A percentile compares a stretch with the other conserved stretches of the same genome.
phyloP scores from a whole-genome alignment of 371 early-diverging fungal species.

The Conidiobolus coronatus region DNA sequence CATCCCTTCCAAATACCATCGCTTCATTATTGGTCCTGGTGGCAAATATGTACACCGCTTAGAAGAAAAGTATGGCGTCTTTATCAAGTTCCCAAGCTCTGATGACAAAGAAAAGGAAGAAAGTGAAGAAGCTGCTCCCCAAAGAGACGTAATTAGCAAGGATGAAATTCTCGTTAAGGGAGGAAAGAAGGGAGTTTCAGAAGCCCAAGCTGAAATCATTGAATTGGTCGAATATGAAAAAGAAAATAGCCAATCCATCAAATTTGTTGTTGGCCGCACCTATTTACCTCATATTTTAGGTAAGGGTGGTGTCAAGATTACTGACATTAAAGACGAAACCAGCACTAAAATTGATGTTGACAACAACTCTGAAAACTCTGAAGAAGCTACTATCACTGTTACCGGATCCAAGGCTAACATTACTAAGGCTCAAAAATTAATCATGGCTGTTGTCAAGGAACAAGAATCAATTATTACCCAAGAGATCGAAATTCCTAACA shows the following conservation, averaged over 20 bases:
- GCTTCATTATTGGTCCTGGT: constrained; percentile 44
- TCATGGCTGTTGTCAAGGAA: constrained; percentile 23
- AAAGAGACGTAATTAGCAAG: constrained; percentile 8
- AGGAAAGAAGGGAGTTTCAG: constrained; percentile 41
- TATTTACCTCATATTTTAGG: constrained; percentile 50
- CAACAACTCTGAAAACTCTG: constrained; percentile 9
- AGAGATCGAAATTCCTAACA: constrained; percentile 24
- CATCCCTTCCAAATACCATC: constrained; percentile 39
- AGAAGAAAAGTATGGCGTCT: constrained; percentile 58
- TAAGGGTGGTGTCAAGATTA: constrained; percentile 32
- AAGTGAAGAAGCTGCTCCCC: constrained; percentile 15
- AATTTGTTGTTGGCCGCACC: constrained; percentile 24
- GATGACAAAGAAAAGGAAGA: constrained; percentile 18
- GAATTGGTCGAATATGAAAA: constrained; percentile 54
- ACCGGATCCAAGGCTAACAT: constrained; percentile 30
- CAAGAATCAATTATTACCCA: constrained; percentile 20
- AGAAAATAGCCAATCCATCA: constrained; percentile 29
- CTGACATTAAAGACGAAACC: constrained; percentile 32
- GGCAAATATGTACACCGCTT: constrained; percentile 57
- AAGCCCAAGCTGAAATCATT: constrained; percentile 47
- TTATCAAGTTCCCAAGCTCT: constrained; percentile 37
- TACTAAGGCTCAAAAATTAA: constrained; percentile 18
- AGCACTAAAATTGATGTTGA: constrained; percentile 39
- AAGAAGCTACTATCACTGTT: constrained; percentile 23
- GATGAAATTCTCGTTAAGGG: constrained; percentile 50